Evolutionary conservation across 371 early-diverging fungal genomes (phyloP), one percentile per base, ranked within the genome.

Genomic region (Umbelopsis sp.): DNA sequence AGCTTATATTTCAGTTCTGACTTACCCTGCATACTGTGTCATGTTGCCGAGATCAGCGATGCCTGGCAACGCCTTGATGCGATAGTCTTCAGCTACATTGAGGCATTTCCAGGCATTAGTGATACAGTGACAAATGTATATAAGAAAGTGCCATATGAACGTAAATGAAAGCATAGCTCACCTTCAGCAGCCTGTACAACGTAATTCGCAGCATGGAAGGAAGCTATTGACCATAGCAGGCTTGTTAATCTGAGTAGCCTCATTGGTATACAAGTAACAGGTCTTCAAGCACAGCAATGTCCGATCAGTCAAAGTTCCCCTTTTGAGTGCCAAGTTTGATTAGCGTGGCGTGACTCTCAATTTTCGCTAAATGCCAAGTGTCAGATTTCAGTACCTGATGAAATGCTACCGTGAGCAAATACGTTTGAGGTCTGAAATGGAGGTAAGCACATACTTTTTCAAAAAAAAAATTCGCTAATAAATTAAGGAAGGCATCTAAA

Each of bases 21-120:
- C 35, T 70, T 80, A 89, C 89, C 91, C 91, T 32, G 91, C 88
- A 78, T 89, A 87, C 80, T 89, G 89, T 35, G 69, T 79, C 6
- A 80, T 41, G 37, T 65, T 72, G 3, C 71, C 65, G 8, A 75
- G 72, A 63, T 80, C 75, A 22, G 89, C 22, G 22, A 29, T 69
- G 37, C 82, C 87, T 41, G 89, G 91, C 12, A 91, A 63, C 12
- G 71, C 69, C 4, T 73, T 79, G 10, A 91, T 77, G 66, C 81
- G 82, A 63, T 84, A 89, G 65, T 88, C 87, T 29, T 86, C 80
- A 38, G 83, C 86, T 86, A 51, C 12, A 41, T 41, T 41, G 41
- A 29, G 29, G 7, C 12, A 7, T 5, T 41, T 41, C 12, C 41
- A 41, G 41, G 10, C 41, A 41, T 41, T 12, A 41, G 41, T 41